A percentile compares a stretch with the other conserved stretches of the same genome.
Conservation (phyloP, 2,329 filamentous ascomycete genomes). For the Aspergillus fumigatus region DNA sequence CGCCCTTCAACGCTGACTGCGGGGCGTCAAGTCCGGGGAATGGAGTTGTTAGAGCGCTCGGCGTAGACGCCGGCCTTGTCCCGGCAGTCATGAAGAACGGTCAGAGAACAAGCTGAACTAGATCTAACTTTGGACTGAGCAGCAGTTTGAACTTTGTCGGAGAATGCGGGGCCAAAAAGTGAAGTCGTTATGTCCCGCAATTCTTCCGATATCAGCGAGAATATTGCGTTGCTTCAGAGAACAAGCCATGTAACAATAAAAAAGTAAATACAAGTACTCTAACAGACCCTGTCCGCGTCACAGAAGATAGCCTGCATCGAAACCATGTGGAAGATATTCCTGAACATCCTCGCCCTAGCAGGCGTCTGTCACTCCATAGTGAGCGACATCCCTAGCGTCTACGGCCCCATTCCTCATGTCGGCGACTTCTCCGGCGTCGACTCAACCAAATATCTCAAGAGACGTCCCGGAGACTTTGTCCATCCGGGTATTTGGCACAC, state of each 20-base stretch:
- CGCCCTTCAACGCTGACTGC: no score
- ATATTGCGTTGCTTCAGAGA: neutral
- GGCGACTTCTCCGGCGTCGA: slow-evolving; percentile 1
- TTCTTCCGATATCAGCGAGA: neutral
- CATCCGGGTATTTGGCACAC: slow-evolving; percentile 25
- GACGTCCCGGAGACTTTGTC: slow-evolving; percentile 1
- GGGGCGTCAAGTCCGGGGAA: neutral
- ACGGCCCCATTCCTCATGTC: slow-evolving; percentile 5
- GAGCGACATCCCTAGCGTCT: slow-evolving; percentile 4
- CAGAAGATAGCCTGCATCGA: neutral
- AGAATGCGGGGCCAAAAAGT: neutral
- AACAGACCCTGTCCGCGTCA: neutral
- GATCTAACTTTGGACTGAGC: neutral
- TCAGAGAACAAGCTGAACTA: neutral
- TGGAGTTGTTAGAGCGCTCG: neutral
- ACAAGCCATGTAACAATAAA: neutral
- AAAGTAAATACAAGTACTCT: neutral
- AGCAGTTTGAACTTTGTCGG: neutral
- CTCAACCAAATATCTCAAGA: slow-evolving; percentile 6
- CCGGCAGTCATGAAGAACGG: neutral
- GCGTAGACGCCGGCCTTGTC: neutral
- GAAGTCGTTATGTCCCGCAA: neutral
- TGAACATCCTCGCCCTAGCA: neutral
- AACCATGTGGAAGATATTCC: neutral
- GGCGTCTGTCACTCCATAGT: neutral